A percentile compares a stretch with the other conserved stretches of the same genome.
These are phyloP conservation scores for Vanrija humicola DNA, from an alignment of 1,284 basidiomycete species.

Conservation along the genomic window DNA sequence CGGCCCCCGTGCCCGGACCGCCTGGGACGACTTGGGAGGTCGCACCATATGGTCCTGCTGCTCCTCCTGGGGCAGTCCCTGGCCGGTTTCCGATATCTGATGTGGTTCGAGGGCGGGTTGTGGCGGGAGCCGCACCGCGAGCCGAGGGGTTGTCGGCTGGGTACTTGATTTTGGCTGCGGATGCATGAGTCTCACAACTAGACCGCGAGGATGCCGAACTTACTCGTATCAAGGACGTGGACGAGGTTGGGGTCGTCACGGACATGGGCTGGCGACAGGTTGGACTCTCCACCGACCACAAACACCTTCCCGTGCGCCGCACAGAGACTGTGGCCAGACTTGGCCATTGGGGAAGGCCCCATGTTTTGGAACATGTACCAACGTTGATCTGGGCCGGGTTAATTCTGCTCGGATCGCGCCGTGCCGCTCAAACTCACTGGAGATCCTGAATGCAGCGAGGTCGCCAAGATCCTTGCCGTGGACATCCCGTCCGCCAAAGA, in stretches of 20 bases:
- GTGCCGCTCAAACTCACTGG: constrained; percentile 59
- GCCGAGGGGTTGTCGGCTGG: constrained; percentile 54
- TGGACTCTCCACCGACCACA: constrained; percentile 89
- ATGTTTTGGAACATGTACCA: constrained; percentile 99
- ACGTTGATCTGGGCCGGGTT: constrained; percentile 53
- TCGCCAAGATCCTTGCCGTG: constrained; percentile 96
- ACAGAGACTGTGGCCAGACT: constrained; percentile 94
- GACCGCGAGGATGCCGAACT: constrained; percentile 40
- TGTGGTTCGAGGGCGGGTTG: constrained; percentile 11
- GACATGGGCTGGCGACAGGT: constrained; percentile 49
- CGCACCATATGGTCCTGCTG: constrained; percentile 6
- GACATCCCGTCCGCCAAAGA: constrained; percentile 95
- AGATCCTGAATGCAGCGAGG: constrained; percentile 93
- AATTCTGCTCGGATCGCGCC: neutral
- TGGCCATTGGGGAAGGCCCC: constrained; percentile 86
- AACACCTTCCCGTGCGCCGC: constrained; percentile 82
- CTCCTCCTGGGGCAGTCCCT: neutral
- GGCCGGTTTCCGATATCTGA: constrained; percentile 11
- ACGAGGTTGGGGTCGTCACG: constrained; percentile 77
- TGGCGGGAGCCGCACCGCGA: neutral
- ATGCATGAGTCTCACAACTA: neutral
- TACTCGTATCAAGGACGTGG: constrained; percentile 89
- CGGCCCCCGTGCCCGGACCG: neutral
- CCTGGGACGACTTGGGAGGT: neutral
- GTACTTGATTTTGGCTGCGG: constrained; percentile 87